Conservation (phyloP, 2,329 filamentous ascomycete species). For the Pezicula neosporulosa region DNA sequence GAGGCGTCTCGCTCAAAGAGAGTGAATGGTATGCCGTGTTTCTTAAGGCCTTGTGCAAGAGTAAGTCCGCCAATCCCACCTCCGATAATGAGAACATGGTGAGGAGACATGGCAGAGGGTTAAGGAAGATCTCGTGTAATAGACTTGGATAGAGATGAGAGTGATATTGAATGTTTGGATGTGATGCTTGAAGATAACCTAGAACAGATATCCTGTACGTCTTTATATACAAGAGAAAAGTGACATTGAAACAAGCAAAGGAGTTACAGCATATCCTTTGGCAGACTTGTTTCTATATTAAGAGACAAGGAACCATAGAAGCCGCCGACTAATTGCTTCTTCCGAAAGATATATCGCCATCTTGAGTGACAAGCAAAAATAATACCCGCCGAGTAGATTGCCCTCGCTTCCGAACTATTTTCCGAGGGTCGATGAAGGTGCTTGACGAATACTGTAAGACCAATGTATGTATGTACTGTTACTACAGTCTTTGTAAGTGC, state of each 20-base stretch:
- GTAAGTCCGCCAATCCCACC: conserved; percentile 28
- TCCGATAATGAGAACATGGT: conserved; percentile 25
- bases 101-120: not conserved
- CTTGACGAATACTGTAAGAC: not conserved
- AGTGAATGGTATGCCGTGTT: conserved; percentile 39
- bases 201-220: too few species aligned
- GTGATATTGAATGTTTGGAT: too few species aligned
- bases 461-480: too few species aligned
- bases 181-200: too few species aligned
- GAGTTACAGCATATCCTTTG: too few species aligned
- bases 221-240: too few species aligned
- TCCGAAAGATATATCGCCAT: not conserved
- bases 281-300: too few species aligned
- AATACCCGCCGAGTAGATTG: not conserved
- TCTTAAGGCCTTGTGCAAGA: conserved; percentile 25
- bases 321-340: not conserved
- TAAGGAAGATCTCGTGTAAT: not conserved
- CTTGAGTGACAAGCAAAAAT: not conserved
- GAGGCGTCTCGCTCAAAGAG: conserved; percentile 51
- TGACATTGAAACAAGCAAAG: too few species aligned
- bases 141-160: not conserved
- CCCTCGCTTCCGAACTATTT: not conserved
- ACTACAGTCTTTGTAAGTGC: too few species aligned
- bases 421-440: not conserved
- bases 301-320: too few species aligned